Evolutionary conservation across 345 rosid species (phyloP).

Genomic region (Populus ilicifolia): DNA sequence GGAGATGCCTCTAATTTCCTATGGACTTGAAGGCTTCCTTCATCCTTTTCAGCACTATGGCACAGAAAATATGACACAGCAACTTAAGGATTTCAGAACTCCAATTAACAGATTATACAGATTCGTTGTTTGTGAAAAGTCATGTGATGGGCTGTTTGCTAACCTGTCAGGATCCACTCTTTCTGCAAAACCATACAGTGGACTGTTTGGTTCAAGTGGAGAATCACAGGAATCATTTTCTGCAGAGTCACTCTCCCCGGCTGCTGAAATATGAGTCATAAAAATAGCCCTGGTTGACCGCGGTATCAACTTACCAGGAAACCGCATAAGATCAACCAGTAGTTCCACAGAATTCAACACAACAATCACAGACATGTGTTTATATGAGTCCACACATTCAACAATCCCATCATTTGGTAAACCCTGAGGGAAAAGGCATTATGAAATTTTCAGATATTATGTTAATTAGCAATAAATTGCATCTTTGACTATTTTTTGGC

Average conservation of each 20-base stretch:
- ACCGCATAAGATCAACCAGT: slow-evolving; percentile 95
- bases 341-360: slow-evolving; percentile 77
- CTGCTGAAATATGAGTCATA: slow-evolving; percentile 88
- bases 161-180: slow-evolving; percentile 75
- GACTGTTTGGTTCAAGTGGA: slow-evolving; percentile 98
- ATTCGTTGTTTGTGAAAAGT: neutral
- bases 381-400: slow-evolving; percentile 71
- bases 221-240: slow-evolving; percentile 99
- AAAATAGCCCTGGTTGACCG: slow-evolving; percentile 72
- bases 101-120: neutral
- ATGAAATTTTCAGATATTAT: slow-evolving; percentile 7
- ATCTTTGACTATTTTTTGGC: neutral
- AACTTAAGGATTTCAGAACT: neutral
- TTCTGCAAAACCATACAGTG: slow-evolving; percentile 70
- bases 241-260: slow-evolving; percentile 98
- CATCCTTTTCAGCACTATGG: slow-evolving; percentile 83
- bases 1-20: slow-evolving; percentile 64
- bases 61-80: slow-evolving; percentile 17
- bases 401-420: slow-evolving; percentile 85
- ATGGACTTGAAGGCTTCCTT: slow-evolving; percentile 47
- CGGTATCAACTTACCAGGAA: slow-evolving; percentile 93
- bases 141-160: slow-evolving; percentile 15
- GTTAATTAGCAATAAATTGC: slow-evolving; percentile 2
- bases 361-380: slow-evolving; percentile 85
- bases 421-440: slow-evolving; percentile 47